These are phyloP conservation scores for Tolypocladium endophyticum DNA, from an alignment of 2,329 filamentous ascomycete genomes.

Conservation along the genomic window DNA sequence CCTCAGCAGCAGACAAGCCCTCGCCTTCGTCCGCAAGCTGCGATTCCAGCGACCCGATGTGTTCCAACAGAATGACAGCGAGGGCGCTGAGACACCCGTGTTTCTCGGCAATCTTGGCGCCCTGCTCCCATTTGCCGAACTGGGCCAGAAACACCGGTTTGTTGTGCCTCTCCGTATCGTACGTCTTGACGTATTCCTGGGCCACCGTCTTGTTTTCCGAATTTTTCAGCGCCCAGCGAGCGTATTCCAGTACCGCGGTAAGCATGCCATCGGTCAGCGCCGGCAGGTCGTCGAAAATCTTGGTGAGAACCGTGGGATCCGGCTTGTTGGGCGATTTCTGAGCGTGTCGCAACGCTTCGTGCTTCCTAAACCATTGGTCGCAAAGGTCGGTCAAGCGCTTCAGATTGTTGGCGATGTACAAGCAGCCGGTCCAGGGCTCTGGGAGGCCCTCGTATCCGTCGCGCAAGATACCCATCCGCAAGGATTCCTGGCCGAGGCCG, in stretches of 20 bases:
- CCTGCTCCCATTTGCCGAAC: constrained; percentile 46
- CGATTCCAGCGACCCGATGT: constrained; percentile 31
- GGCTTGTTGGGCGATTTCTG: constrained; percentile 21
- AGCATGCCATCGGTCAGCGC: constrained; percentile 44
- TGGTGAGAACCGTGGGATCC: constrained; percentile 29
- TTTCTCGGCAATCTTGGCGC: constrained; percentile 46
- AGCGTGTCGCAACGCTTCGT: constrained; percentile 23
- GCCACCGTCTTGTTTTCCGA: constrained; percentile 30
- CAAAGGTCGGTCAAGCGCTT: constrained; percentile 50
- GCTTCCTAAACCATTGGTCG: constrained; percentile 42
- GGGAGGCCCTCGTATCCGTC: constrained; percentile 59
- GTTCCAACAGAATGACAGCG: constrained; percentile 44
- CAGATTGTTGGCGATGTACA: constrained; percentile 49
- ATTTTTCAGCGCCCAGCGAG: constrained; percentile 36
- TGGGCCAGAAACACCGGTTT: constrained; percentile 44
- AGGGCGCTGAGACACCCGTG: constrained; percentile 44
- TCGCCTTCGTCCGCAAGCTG: constrained; percentile 15
- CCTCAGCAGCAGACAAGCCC: constrained; percentile 16
- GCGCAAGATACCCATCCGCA: constrained; percentile 54
- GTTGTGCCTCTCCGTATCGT: constrained; percentile 37
- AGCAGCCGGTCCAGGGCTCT: constrained; percentile 76
- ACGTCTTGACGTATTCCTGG: constrained; percentile 36
- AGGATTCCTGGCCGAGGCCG: constrained; percentile 56
- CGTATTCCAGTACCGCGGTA: constrained; percentile 40
- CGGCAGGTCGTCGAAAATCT: constrained; percentile 37